Evolutionary conservation across 2,329 filamentous ascomycete genomes (phyloP), one percentile per base, ranked within the genome.

Genomic region (Neopestalotiopsis sp.): DNA sequence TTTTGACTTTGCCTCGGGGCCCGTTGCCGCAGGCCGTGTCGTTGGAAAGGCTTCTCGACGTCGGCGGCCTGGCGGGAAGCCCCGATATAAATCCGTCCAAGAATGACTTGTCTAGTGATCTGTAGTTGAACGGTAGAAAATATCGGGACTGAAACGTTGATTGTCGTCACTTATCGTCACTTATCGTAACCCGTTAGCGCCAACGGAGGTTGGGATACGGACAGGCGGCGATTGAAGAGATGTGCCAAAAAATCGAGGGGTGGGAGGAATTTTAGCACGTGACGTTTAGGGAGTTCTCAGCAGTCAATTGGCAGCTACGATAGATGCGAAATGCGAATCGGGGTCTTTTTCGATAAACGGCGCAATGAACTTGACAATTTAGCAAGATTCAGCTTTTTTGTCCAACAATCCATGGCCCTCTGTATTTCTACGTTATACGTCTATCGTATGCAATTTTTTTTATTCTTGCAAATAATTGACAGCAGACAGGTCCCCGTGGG

Each of bases 121-220:
- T 28, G 24, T 24, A 34, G 10, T 28, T 59, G 20, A 14, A 59
- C 24, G 24, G 57, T 10, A 34, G 57, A 34, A 34, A 59, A 59
- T 13, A 56, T 14, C 30, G 57, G 57, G 30, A 30, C 57, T 24
- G 6, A 59, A 59, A 59, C 57, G 57, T 59, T 30, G 57, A 24
- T 42, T 38, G 60, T 63, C 32, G 30, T 17, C 42, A 30, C 14
- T 65, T 65, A 65, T 65, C 62, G 62, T 65, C 24, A 56, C 62
- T 65, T 56, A 65, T 65, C 62, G 40, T 56, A 20, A 20, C 42
- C 17, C 62, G 38, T 65, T 62, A 62, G 59, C 59, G 59, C 34
- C 34, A 30, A 62, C n/a, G 59, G 59, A 62, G 59, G 34, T 62
- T 62, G 59, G 57, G 57, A 59, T 17, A 4, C 24, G 20, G 30